Base-by-base conservation (phyloP, 1,139 yeast species). In the Suhomyces coccinellae region DNA sequence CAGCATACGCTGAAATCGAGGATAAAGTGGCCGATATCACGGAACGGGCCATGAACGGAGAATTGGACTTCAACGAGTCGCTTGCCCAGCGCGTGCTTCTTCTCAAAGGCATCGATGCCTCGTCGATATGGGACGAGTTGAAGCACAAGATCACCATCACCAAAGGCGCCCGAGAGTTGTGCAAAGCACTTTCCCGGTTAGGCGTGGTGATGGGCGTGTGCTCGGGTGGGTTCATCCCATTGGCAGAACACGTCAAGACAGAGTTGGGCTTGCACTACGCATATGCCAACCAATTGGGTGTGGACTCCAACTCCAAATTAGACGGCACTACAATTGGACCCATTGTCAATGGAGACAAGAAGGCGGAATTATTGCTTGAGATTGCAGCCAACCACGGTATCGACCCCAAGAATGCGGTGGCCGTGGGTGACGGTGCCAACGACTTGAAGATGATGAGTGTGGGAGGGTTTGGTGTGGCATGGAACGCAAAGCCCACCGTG, bases 351-450 rank as follows among this genome's bases (percentile, higher is more conserved):
- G 97, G 96, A 12, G 78, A 79, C 30, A 82, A 77, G 55, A 95
- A 95, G 66, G 96, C 96, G 0, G 78, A 81, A 44, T 74, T 93
- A 17, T 70, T 93, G 43, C 65, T 75, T 40, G 79, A 81, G 56
- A 81, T 93, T 36, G 95, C 97, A 1, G 54, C 62, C 3, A 77
- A 76, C 45, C 89, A 87, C 53, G 66, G 66, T 4, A 75, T 91
- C 28, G 80, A 80, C 24, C 69, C 85, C 4, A 66, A 65, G 35
- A 62, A 75, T 14, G 81, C 85, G 0, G 85, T 88, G 40, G 98
- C 98, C 33, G 88, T 95, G 32, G 99, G 99, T 27, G 99, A 95
- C 62, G 99, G 99, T 28, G 96, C 98, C 22, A 95, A 95, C 58
- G 99, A 95, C 66, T 73, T 95, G 61, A 80, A 80, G 36, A 95